Base-by-base conservation (phyloP, 192 early-diverging fungal genomes). In the Podila epigama region DNA sequence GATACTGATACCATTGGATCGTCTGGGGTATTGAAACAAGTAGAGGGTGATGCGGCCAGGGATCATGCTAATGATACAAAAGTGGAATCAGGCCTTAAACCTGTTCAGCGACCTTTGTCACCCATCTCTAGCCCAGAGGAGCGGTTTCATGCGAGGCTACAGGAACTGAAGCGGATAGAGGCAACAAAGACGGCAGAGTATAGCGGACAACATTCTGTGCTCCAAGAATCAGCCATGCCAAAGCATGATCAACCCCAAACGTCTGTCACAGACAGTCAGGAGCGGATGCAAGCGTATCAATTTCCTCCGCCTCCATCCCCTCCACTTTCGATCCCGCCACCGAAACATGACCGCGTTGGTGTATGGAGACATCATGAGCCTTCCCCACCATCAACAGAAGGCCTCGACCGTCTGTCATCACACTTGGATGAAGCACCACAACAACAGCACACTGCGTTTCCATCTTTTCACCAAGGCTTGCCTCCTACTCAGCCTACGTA, bases 261-360 rank as follows among this genome's bases (percentile, higher is more conserved):
- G 16, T 22, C 32, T 5, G 39, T 12, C 1, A 4, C 51, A 28
- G 33, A 11, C 22, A 63, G 10, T 8, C 51, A 68, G 34, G 72
- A 63, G 51, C n/a, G 29, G 4, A 67, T 68, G 65, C 59, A 57
- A 22, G 31, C 58, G 5, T 75, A 68, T 28, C 37, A 58, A 34
- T 68, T 75, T 40, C 72, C 72, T 13, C 65, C 72, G 3, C 51
- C 51, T n/a, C 64, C 72, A 29, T 75, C 72, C 3, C 64, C 72
- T 7, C 72, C 72, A 22, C 34, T 67, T 3, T 68, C 72, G 5
- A 75, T 75, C 53, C 72, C 72, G 7, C 51, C 40, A 7, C 32
- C 72, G 13, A 67, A 51, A 20, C 60, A 32, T 1, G 25, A 60
- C 33, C 36, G 25, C 22, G n/a, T 27, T 7, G 25, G 41, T 1